phyloP scores from a whole-genome alignment of 75 land plant species.

The Chamaecyparis obtusa region DNA sequence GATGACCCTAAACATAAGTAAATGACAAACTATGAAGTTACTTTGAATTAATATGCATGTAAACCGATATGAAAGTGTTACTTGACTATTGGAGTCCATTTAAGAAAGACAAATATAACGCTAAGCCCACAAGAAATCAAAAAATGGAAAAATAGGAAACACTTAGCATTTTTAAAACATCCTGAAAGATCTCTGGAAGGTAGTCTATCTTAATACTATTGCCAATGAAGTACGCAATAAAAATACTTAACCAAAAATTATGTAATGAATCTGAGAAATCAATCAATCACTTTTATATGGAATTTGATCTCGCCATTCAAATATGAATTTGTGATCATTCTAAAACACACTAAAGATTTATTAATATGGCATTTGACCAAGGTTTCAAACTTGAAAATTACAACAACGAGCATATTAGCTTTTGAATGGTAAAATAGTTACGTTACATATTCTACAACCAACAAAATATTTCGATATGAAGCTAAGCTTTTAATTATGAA shows the following conservation, averaged over 20 bases:
- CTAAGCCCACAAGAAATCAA: not conserved
- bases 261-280: not conserved
- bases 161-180: not conserved
- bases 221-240: not conserved
- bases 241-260: not conserved
- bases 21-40: not conserved
- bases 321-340: not conserved
- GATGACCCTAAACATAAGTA: not conserved
- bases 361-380: not conserved
- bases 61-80: not conserved
- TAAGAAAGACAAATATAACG: not conserved
- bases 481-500: not conserved
- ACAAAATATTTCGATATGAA: not conserved
- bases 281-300: not conserved
- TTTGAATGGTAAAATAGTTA: not conserved
- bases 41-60: not conserved
- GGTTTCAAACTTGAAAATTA: conserved; percentile 4
- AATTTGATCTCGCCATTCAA: not conserved
- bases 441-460: not conserved
- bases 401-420: not conserved
- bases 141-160: not conserved
- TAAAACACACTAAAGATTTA: not conserved
- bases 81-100: not conserved
- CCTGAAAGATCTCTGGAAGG: not conserved
- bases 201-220: not conserved